Percentiles rank a stretch among this genome's conserved stretches.
These are phyloP conservation scores for Rheum nobile DNA, from an alignment of 148 eudicot genomes.

Conservation along the genomic window DNA sequence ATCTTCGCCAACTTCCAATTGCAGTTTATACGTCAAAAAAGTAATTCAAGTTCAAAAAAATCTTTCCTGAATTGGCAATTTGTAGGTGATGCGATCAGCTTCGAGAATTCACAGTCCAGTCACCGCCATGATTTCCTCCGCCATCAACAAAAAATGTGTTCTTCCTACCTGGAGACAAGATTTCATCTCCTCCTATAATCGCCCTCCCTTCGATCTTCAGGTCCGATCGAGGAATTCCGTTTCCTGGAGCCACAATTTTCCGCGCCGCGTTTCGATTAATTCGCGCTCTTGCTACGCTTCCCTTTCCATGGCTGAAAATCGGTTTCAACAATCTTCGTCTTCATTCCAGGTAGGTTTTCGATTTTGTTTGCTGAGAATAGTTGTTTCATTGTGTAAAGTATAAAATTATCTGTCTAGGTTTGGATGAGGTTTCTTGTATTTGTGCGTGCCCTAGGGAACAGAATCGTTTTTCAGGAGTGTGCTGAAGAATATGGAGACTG, in stretches of 20 bases:
- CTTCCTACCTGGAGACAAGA: background rate
- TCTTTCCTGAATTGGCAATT: background rate
- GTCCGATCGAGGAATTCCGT: background rate
- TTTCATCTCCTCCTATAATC: background rate
- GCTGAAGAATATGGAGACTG: constrained; percentile 58
- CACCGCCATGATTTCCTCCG: background rate
- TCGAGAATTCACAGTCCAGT: background rate
- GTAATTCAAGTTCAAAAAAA: background rate
- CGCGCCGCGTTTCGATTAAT: background rate
- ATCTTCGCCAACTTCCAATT: background rate
- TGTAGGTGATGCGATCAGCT: background rate
- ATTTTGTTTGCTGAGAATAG: background rate
- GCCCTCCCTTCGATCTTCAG: background rate
- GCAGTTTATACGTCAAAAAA: background rate
- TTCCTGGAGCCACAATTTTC: background rate
- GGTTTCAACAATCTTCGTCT: background rate
- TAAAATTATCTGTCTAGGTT: too few species aligned
- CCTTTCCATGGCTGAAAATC: background rate
- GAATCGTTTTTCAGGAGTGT: constrained; percentile 77
- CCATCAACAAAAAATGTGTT: background rate
- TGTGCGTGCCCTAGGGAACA: constrained; percentile 40
- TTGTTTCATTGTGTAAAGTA: too few species aligned
- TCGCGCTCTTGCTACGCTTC: background rate
- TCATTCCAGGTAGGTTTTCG: background rate
- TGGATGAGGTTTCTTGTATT: too few species aligned